phyloP scores from a whole-genome alignment of 257 asterid species.

The Scutellaria barbata region DNA sequence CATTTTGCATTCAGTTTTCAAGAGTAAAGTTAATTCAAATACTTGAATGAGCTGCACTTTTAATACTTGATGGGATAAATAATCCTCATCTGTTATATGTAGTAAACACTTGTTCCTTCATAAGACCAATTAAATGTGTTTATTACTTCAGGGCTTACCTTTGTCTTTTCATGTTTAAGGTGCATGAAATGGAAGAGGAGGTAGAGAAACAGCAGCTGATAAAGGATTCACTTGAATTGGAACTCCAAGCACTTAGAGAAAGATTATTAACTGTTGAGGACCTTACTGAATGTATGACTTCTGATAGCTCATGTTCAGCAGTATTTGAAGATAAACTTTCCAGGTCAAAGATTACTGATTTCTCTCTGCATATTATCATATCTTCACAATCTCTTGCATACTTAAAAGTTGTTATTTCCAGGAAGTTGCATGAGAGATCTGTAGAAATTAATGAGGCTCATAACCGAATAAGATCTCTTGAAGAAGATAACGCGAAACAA shows the following conservation, averaged over 20 bases:
- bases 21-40: conserved; percentile 5
- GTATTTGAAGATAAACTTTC: conserved; percentile 46
- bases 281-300: conserved; percentile 59
- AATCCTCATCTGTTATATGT: background rate
- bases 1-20: conserved; percentile 22
- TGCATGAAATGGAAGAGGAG: conserved; percentile 82
- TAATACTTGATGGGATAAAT: conserved; percentile 21
- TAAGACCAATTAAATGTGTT: conserved; percentile 21
- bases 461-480: conserved; percentile 57
- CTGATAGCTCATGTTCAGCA: conserved; percentile 49
- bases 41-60: conserved; percentile 27
- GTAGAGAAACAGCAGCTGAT: conserved; percentile 58
- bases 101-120: conserved; percentile 1
- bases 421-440: conserved; percentile 52
- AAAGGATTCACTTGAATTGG: conserved; percentile 67
- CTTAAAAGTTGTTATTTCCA: conserved; percentile 31
- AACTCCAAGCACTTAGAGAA: conserved; percentile 67
- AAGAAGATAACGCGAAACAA: conserved; percentile 68
- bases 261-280: conserved; percentile 72
- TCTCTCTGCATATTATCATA: conserved; percentile 25
- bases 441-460: conserved; percentile 55
- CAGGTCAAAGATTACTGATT: conserved; percentile 52
- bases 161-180: conserved; percentile 48
- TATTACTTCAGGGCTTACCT: conserved; percentile 26
- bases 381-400: conserved; percentile 24